These are phyloP conservation scores for Boletus fagicola DNA, from an alignment of 768 basidiomycete genomes.

Conservation along the genomic window DNA sequence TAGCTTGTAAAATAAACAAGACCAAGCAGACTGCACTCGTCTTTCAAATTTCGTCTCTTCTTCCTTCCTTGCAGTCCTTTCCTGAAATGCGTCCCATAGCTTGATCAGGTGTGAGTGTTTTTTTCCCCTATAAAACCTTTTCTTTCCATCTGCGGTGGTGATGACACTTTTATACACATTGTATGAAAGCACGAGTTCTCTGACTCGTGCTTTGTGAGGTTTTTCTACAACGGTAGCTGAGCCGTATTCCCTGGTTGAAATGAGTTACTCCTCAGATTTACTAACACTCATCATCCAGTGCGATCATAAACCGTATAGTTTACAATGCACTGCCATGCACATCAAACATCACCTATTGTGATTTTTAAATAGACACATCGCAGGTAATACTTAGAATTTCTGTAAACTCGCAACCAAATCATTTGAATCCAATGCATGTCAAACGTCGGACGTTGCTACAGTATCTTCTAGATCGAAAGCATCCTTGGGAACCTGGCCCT, in stretches of 20 bases:
- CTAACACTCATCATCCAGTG: conserved; percentile 11
- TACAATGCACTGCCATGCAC: background rate
- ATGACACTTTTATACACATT: conserved; percentile 75
- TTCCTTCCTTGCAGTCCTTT: background rate
- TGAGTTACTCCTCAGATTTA: background rate
- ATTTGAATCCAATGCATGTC: background rate
- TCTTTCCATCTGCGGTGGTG: conserved; percentile 34
- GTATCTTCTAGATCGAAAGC: conserved; percentile 64
- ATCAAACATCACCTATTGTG: background rate
- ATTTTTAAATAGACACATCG: background rate
- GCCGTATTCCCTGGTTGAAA: conserved; percentile 25
- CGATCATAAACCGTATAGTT: background rate
- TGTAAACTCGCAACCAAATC: background rate
- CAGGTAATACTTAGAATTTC: background rate
- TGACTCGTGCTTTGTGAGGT: conserved; percentile 49
- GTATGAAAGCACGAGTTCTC: conserved; percentile 54
- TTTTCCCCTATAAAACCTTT: background rate
- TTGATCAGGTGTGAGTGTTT: conserved; percentile 16
- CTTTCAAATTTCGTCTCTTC: background rate
- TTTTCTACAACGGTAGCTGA: conserved; percentile 89
- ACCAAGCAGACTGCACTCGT: conserved; percentile 5
- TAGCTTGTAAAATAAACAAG: conserved; percentile 18
- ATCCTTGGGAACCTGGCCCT: conserved; percentile 82
- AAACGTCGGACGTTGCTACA: conserved; percentile 1
- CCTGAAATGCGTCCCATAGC: background rate